Conservation (phyloP, 2,329 filamentous ascomycete species). For the Clonostachys rosea region DNA sequence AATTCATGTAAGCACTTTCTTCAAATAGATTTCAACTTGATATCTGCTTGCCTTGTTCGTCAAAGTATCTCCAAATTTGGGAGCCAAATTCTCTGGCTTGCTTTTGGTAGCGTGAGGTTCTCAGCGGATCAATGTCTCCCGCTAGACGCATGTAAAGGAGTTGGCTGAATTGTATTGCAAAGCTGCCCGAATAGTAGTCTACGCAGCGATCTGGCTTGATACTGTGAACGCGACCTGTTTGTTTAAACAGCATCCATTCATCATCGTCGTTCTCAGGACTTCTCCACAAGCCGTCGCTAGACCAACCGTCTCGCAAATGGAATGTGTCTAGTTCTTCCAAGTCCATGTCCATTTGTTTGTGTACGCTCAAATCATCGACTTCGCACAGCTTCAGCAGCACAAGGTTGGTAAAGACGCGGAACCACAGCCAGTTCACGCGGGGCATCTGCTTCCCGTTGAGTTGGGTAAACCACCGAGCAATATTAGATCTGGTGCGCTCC, state of each 20-base stretch:
- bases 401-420: slow-evolving; percentile 43
- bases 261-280: slow-evolving; percentile 1
- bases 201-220: slow-evolving; percentile 27
- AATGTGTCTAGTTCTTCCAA: slow-evolving; percentile 37
- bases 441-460: slow-evolving; percentile 41
- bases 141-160: slow-evolving; percentile 39
- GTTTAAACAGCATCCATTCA: background rate
- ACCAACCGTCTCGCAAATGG: slow-evolving; percentile 39
- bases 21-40: background rate
- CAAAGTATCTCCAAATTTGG: slow-evolving; percentile 43
- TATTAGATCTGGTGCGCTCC: background rate
- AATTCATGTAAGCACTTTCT: background rate
- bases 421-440: slow-evolving; percentile 46
- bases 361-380: slow-evolving; percentile 6
- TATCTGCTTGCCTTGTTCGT: slow-evolving; percentile 25
- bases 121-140: slow-evolving; percentile 27
- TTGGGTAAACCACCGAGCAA: slow-evolving; percentile 31
- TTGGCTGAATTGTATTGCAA: slow-evolving; percentile 47
- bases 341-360: slow-evolving; percentile 19
- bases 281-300: slow-evolving; percentile 37
- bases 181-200: slow-evolving; percentile 50
- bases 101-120: slow-evolving; percentile 27
- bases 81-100: slow-evolving; percentile 29
- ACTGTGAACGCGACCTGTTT: slow-evolving; percentile 12
- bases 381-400: slow-evolving; percentile 30